A percentile compares a stretch with the other conserved stretches of the same genome.
Conservation (phyloP, 108 stramenopile species). For the Cyclostephanos invisitatus region DNA sequence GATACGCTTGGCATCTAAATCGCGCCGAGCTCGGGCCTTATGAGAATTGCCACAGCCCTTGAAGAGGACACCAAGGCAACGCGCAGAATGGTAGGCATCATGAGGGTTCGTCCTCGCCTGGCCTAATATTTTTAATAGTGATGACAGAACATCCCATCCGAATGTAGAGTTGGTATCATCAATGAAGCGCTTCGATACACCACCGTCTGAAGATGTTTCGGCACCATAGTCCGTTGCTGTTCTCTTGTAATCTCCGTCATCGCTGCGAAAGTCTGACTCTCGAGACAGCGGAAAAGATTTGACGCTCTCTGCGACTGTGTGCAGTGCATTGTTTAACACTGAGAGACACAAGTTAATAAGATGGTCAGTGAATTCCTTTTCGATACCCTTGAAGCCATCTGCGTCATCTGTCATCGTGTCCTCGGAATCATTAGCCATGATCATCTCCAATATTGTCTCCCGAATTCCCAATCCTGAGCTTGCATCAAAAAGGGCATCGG, state of each 20-base stretch:
- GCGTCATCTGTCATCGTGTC: conserved; percentile 47
- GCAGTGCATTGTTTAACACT: conserved; percentile 80
- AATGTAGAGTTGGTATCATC: conserved; percentile 64
- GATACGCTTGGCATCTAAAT: conserved; percentile 82
- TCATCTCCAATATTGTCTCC: conserved; percentile 73
- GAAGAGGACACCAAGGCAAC: conserved; percentile 74
- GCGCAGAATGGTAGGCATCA: conserved; percentile 83
- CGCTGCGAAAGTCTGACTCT: too few species aligned
- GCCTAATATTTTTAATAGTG: conserved; percentile 73
- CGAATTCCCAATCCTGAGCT: conserved; percentile 80
- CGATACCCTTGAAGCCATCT: conserved; percentile 44
- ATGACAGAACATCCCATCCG: conserved; percentile 70
- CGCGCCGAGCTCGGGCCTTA: conserved; percentile 69
- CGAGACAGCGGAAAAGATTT: too few species aligned
- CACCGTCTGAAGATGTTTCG: too few species aligned
- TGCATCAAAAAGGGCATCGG: conserved; percentile 64
- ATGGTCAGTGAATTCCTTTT: conserved; percentile 63
- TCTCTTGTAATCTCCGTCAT: conserved; percentile 7
- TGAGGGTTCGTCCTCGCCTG: conserved; percentile 82
- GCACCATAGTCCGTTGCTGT: too few species aligned
- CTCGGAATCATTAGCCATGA: conserved; percentile 71
- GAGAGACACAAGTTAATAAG: conserved; percentile 82
- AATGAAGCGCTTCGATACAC: conserved; percentile 64
- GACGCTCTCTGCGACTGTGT: conserved; percentile 57
- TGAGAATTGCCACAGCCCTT: conserved; percentile 66